Base-by-base conservation (phyloP, 331 rosid species). In the Pyrus hybrid region DNA sequence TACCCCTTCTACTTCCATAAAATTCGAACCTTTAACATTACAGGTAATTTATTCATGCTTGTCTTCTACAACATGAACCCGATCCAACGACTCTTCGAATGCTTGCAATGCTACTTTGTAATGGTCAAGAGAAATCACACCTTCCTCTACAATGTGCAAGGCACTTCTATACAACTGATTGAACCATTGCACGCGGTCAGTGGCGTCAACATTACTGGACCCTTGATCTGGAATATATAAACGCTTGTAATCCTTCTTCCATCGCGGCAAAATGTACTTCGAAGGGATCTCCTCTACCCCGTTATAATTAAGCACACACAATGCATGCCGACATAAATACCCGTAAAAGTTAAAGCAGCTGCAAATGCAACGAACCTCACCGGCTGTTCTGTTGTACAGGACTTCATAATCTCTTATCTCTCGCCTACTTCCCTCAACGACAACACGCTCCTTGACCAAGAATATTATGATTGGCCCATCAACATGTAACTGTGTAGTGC, bases 321-420 rank as follows among this genome's bases (percentile, higher is more conserved):
- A 67, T 0, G 97, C 90, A 56, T 94, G 98, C 75, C 98, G 89
- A 65, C 98, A 94, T 68, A 94, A 82, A 73, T 94, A 94, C 71
- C 98, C 98, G 14, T 85, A 83, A 63, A 94, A 90, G 78, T 88
- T 90, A 68, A 91, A 94, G 88, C 95, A 88, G 60, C 96, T 87
- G 80, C 98, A 94, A n/a, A 91, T 90, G 81, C 98, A 94, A n/a
- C 97, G 97, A 81, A 94, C 93, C 86, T 94, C 98, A 2, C 93
- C 89, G 0, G 85, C 93, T 7, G 93, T 51, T 79, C 95, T 82
- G 73, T 91, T 94, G 91, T 90, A 94, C 80, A 91, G 72, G 79
- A 94, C 98, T 87, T 94, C 98, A 60, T 76, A 94, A 80, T 94
- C 97, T 79, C 79, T 88, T 13, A 94, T 88, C 83, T 91, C 95